Evolutionary conservation across 2,329 filamentous ascomycete species (phyloP), one percentile per base, ranked within the genome.

Genomic region (Metarhizium robertsii): DNA sequence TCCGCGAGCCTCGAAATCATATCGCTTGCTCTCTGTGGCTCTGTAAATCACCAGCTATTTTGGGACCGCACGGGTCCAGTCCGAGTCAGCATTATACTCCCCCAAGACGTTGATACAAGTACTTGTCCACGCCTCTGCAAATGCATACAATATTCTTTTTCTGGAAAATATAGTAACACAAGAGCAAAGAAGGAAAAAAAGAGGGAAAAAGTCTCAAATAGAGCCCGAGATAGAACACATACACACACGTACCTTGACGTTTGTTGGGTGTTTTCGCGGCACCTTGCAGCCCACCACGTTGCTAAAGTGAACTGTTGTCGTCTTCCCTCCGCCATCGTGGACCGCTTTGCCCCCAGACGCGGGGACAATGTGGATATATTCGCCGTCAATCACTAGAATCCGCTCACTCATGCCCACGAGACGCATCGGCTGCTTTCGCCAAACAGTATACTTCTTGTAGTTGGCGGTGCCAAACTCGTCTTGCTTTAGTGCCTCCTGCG

Each of bases 361-460:
- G 30, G 89, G 88, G 79, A 90, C 86, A 63, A 95, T 90, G 69
- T 92, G 88, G 59, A 95, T 83, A 68, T 92, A 94, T 67, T 95
- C 90, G 57, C 88, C 88, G 63, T 92, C 89, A 61, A 95, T 89
- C 50, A 87, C 84, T 46, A 94, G 75, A 10, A 90, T 81, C 56
- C 88, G 83, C 62, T 91, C 87, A 58, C 88, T 88, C 64, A 87
- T 81, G 4, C 83, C 85, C 46, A 88, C 85, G 63, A 94, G 87
- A 29, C 87, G 84, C 80, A 94, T 90, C 8, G 87, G 85, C 69
- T 92, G 88, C 70, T 91, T 90, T 60, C 89, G 84, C 75, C 87
- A 88, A 16, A 95, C 89, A 13, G 83, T 84, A 70, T 90, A 94
- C 62, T 86, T 87, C 65, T 88, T 86, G 72, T 88, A 87, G 63